Base-by-base conservation (phyloP, 1,284 basidiomycete species). In the Cronartium quercuum region DNA sequence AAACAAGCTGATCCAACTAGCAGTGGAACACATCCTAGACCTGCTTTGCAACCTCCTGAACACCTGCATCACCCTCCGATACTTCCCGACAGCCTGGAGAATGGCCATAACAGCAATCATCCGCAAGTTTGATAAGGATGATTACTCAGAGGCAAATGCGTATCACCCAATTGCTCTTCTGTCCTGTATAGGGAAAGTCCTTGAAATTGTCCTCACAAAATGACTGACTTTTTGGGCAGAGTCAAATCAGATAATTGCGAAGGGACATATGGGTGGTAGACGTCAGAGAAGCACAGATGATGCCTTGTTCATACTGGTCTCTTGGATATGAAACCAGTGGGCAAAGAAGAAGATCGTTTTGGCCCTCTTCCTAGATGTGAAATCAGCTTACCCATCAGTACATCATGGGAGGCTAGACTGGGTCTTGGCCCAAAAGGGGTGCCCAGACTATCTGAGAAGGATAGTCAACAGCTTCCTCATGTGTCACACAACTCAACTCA, bases 81-180 rank as follows among this genome's bases (percentile, higher is more conserved):
- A 73, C 38, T 73, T 58, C 38, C 70, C n/a, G n/a, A n/a, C n/a
- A n/a, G n/a, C n/a, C n/a, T n/a, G n/a, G 62, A 64, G 35, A 41
- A 37, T 15, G 35, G 62, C 34, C 37, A 37, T 15, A 37, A 64
- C 62, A 21, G 62, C 35, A 18, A 64, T 64, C 34, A 64, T 64
- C 62, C 12, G n/a, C 18, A 64, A 64, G 41, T 18, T 12, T 13
- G 34, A 18, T 64, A 37, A 41, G n/a, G n/a, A 37, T 15, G 29
- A 64, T 38, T 64, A 64, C 24, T 60, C 58, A 60, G 34, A 29
- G 13, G 21, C 58, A 13, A 24, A 29, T 18, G 58, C 58, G 21
- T 64, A 64, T 37, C 62, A 24, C 12, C 62, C 62, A 10, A 64
- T 64, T 15, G 62, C 62, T 29, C 35, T 64, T 15, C 35, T 64